Evolutionary conservation across 1,284 basidiomycete species (phyloP), one percentile per base, ranked within the genome.

Genomic region (Papiliotrema nemorosa): DNA sequence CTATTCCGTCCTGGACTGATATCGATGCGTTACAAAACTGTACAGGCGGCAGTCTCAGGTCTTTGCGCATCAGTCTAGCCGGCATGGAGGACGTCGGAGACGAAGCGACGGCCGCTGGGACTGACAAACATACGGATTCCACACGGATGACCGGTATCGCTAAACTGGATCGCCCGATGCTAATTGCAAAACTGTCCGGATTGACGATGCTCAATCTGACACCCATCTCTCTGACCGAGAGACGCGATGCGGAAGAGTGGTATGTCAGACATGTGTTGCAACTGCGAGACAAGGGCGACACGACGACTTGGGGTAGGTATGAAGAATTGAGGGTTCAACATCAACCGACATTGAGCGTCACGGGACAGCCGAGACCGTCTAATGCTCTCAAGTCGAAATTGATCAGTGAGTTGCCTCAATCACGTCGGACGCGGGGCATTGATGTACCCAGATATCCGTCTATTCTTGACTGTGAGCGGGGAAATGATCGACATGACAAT

Each of bases 181-280:
- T 81, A 36, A 83, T 94, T 53, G 86, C 88, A 41, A 83, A 81
- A 64, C 78, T 94, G 4, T 80, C 84, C 4, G 76, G 77, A 12
- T 78, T 96, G 25, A 63, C 66, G 10, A 66, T 66, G 27, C 80
- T 96, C 35, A 88, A 97, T 70, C 84, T 84, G 24, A 80, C 83
- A 36, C 60, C 69, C 51, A 87, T 88, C 69, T 80, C 84, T 4
- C 50, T 71, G 7, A 82, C 80, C 54, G 90, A 94, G 67, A 79
- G 93, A 33, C 78, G 74, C n/a, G 93, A 97, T 63, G 84, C 86
- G 44, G 92, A 97, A 73, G 72, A 90, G 36, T 88, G 86, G 66
- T 94, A 92, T 72, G 76, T 93, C 47, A 84, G 84, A n/a, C 50
- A 50, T 24, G 31, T 79, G 77, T 62, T 76, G 85, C 55, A 76